Evolutionary conservation across 805 yeast species (phyloP).

Genomic region (Starmerella potacharoeniae): DNA sequence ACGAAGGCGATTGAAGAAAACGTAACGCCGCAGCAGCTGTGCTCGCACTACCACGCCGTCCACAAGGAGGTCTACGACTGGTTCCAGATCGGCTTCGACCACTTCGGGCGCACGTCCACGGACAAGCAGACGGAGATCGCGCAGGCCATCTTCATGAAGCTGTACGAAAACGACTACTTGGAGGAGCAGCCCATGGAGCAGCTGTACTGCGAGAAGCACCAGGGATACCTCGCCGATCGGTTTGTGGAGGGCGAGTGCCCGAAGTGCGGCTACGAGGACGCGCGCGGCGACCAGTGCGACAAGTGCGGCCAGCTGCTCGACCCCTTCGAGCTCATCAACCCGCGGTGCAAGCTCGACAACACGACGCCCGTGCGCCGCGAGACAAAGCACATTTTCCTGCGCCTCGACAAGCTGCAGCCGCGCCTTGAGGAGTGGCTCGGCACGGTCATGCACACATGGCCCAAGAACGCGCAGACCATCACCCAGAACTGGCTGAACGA

Average conservation of each 20-base stretch:
- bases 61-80: constrained; percentile 90
- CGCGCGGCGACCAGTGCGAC: constrained; percentile 99
- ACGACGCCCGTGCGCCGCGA: constrained; percentile 68
- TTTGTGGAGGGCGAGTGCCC: constrained; percentile 98
- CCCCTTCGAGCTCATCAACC: constrained; percentile 86
- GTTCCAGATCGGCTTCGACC: constrained; percentile 91
- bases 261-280: constrained; percentile 87
- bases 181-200: constrained; percentile 85
- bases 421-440: constrained; percentile 66
- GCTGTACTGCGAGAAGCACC: constrained; percentile 80
- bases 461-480: constrained; percentile 78
- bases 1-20: constrained; percentile 94
- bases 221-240: constrained; percentile 89
- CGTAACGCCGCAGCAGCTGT: constrained; percentile 74
- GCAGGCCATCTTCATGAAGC: constrained; percentile 75
- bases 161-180: constrained; percentile 63
- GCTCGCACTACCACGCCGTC: constrained; percentile 78
- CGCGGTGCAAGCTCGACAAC: constrained; percentile 88
- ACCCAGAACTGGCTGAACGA: constrained; percentile 90
- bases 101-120: constrained; percentile 95
- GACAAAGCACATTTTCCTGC: constrained; percentile 76
- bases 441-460: constrained; percentile 72
- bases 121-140: constrained; percentile 85
- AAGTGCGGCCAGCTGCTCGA: constrained; percentile 82
- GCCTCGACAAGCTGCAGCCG: constrained; percentile 74